Conservation (phyloP, 768 basidiomycete genomes). For the Agrocybe pediades region DNA sequence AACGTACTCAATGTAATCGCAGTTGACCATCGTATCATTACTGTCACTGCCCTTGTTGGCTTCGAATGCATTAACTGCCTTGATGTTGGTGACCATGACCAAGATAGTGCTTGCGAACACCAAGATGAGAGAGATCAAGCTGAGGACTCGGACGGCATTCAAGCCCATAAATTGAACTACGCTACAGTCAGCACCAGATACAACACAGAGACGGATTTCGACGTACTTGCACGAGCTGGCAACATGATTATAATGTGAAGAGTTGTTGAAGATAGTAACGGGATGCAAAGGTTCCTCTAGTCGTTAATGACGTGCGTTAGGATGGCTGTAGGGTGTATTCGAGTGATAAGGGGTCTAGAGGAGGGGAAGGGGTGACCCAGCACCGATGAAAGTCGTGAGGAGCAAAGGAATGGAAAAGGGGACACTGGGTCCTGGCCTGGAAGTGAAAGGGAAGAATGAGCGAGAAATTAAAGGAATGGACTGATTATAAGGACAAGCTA, state of each 20-base stretch:
- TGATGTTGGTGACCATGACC: conserved; percentile 73
- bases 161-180: conserved; percentile 67
- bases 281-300: neutral
- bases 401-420: conserved; percentile 15
- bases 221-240: conserved; percentile 35
- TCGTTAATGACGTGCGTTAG: conserved; percentile 1
- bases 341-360: conserved; percentile 1
- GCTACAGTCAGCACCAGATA: neutral
- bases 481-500: conserved; percentile 11
- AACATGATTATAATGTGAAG: conserved; percentile 23
- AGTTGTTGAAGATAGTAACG: conserved; percentile 5
- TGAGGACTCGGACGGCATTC: conserved; percentile 74
- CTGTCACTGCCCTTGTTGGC: conserved; percentile 36
- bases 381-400: conserved; percentile 27
- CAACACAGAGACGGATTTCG: neutral
- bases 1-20: conserved; percentile 80
- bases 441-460: conserved; percentile 7
- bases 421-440: conserved; percentile 14
- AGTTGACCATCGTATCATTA: conserved; percentile 46
- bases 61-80: conserved; percentile 71
- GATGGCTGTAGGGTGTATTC: conserved; percentile 5
- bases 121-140: conserved; percentile 76
- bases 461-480: neutral
- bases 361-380: conserved; percentile 29
- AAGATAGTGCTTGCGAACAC: conserved; percentile 79